Conservation (phyloP, 805 yeast genomes). For the Candida corydali region DNA sequence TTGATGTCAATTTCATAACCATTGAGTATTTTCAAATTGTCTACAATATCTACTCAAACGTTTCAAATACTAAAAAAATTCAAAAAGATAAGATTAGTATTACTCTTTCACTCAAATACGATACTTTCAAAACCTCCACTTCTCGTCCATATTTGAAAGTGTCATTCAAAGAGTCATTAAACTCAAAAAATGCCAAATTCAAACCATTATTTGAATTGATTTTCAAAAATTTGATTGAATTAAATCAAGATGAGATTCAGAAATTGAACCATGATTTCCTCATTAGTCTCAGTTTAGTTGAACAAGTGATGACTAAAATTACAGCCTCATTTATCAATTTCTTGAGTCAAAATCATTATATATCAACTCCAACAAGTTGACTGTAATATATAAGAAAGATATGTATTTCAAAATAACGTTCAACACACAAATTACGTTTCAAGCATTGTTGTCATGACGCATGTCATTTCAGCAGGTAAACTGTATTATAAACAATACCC, state of each 20-base stretch:
- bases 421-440: no score
- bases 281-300: slow-evolving; percentile 21
- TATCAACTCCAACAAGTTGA: background rate
- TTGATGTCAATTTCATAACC: slow-evolving; percentile 28
- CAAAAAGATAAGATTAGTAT: slow-evolving; percentile 30
- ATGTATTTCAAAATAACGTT: no score
- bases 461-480: no score
- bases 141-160: slow-evolving; percentile 19
- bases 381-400: no score
- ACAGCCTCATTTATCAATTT: slow-evolving; percentile 23
- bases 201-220: slow-evolving; percentile 36
- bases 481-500: no score
- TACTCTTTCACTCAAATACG: slow-evolving; percentile 22
- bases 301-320: slow-evolving; percentile 27
- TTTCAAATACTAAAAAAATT: slow-evolving; percentile 28
- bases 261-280: slow-evolving; percentile 39
- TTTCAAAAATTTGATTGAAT: slow-evolving; percentile 21
- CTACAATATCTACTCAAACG: slow-evolving; percentile 24
- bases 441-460: no score
- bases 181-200: slow-evolving; percentile 30
- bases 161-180: slow-evolving; percentile 35
- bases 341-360: slow-evolving; percentile 8
- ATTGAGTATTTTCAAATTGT: slow-evolving; percentile 30
- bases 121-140: slow-evolving; percentile 22
- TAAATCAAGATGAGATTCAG: slow-evolving; percentile 14